Base-by-base conservation (phyloP, 306 rosid species). In the Sphenostylis stenocarpa region DNA sequence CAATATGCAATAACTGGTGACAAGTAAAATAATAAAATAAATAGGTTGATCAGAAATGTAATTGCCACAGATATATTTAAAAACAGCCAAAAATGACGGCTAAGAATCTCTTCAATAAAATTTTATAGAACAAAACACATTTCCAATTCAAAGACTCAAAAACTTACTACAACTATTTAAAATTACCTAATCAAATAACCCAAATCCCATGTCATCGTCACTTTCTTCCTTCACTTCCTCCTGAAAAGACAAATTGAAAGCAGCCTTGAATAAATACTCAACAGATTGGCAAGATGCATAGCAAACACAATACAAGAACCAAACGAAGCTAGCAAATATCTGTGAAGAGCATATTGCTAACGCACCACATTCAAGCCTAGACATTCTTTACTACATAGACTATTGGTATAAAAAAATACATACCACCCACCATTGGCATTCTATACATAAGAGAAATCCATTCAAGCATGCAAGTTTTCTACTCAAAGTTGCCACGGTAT, bases 211-310 rank as follows among this genome's bases (percentile, higher is more conserved):
- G 55, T 89, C 93, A 1, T 81, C 93, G 0, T 91, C 93, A 24
- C 90, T 87, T 76, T 88, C 91, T 84, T 91, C 96, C 85, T 91
- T 82, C 0, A 85, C 70, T 20, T 91, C 93, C 21, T 87, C 91
- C 96, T 91, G 88, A 67, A 82, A 33, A 63, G 1, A 57, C 15
- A 84, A 74, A 60, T 64, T 16, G 1, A 23, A 34, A 4, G 21
- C 69, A 23, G 26, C 4, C 31, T 66, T 66, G 13, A 17, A 41
- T 20, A 39, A 41, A 23, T 16, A 65, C 20, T 3, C 1, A 62
- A n/a, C 7, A 62, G 1, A 7, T 5, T 1, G 23, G 13, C 48
- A 10, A 11, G 13, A 21, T 39, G 14, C 49, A 65, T 6, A 9
- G 29, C 10, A 19, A 39, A 12, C 29, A 17, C 51, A 5, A 1